Conservation (phyloP, 768 basidiomycete species). For the Rhodotorula kratochvilovae region DNA sequence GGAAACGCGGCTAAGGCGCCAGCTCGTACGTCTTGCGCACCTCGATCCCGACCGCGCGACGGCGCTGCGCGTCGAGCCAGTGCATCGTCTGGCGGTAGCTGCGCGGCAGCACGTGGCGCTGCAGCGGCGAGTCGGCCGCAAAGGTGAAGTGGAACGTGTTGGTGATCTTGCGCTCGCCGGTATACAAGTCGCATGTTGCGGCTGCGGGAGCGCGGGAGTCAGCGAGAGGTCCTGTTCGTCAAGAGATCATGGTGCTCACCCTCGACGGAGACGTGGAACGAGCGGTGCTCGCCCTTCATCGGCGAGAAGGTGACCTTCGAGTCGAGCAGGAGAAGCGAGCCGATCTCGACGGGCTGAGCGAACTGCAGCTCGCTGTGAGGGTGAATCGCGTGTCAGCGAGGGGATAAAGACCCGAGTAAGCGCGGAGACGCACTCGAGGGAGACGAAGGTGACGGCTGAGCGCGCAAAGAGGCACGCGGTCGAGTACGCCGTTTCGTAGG, state of each 20-base stretch:
- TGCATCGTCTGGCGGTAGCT: constrained; percentile 31
- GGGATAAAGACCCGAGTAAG: no score
- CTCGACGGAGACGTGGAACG: constrained; percentile 41
- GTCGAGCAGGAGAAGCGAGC: constrained; percentile 38
- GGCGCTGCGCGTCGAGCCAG: constrained; percentile 36
- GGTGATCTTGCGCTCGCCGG: constrained; percentile 37
- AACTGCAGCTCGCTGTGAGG: constrained; percentile 37
- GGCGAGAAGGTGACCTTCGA: constrained; percentile 41
- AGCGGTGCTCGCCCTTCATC: constrained; percentile 26
- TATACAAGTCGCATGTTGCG: constrained; percentile 31
- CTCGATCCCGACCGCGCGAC: constrained; percentile 24
- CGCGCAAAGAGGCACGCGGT: constrained; percentile 39
- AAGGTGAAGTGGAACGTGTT: constrained; percentile 43
- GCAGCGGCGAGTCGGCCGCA: constrained; percentile 14
- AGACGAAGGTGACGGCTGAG: constrained; percentile 38
- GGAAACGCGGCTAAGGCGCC: background rate
- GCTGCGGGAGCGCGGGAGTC: background rate
- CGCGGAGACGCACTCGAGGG: constrained; percentile 22
- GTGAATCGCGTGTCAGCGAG: background rate
- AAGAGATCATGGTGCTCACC: background rate
- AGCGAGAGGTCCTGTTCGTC: background rate
- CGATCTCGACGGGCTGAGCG: constrained; percentile 40
- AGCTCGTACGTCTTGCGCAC: constrained; percentile 13
- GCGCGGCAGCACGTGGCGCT: constrained; percentile 38
- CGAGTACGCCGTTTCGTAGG: constrained; percentile 41